These are phyloP conservation scores for Pholiota adiposa DNA, from an alignment of 1,284 basidiomycete genomes.

Conservation along the genomic window DNA sequence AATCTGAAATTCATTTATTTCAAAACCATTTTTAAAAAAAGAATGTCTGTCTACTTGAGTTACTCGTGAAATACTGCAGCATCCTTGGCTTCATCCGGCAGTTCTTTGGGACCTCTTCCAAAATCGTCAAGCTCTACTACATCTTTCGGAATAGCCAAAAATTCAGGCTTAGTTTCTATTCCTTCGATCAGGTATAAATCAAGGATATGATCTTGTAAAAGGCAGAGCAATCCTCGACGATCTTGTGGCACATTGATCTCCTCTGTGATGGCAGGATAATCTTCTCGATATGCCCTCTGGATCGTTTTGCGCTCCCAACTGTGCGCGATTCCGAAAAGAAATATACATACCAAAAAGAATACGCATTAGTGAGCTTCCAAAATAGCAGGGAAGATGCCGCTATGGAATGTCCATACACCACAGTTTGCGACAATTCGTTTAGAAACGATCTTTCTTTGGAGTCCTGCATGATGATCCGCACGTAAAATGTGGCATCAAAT, in stretches of 20 bases:
- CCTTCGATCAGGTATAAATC: neutral
- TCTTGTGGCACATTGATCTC: neutral
- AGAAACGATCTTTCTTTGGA: conserved; percentile 18
- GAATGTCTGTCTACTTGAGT: too few species aligned
- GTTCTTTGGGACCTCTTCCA: neutral
- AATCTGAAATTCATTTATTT: too few species aligned
- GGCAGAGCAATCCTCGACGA: neutral
- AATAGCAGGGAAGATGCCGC: conserved; percentile 17
- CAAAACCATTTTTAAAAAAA: too few species aligned
- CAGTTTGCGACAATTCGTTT: conserved; percentile 16
- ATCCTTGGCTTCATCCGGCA: too few species aligned
- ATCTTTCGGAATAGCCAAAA: neutral
- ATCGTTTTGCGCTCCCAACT: conserved; percentile 8
- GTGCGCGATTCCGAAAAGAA: conserved; percentile 19
- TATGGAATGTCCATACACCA: conserved; percentile 23
- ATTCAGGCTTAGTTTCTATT: neutral
- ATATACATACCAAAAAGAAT: conserved; percentile 21
- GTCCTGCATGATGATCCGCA: conserved; percentile 15
- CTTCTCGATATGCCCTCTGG: neutral
- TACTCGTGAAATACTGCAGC: too few species aligned
- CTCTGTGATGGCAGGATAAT: neutral
- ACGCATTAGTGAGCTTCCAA: conserved; percentile 19
- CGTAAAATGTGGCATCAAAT: neutral
- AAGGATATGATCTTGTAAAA: neutral
- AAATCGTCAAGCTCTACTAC: too few species aligned